Percentiles rank a stretch among this genome's conserved stretches.
Conservation (phyloP, 1,284 basidiomycete genomes). For the Peniophora sp. region DNA sequence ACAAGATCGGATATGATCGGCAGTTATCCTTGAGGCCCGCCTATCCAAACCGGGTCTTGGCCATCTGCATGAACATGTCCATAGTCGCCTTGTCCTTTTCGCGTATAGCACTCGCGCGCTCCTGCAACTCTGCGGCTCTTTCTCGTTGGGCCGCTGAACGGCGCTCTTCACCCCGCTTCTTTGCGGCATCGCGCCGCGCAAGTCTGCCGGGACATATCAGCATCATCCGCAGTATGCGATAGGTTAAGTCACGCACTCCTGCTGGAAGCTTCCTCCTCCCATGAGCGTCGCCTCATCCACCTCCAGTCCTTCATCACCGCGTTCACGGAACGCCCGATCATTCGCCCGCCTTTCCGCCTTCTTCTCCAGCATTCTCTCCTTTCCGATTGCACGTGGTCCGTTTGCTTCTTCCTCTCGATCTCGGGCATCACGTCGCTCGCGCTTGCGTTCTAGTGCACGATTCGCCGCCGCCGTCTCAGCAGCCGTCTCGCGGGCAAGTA, state of each 20-base stretch:
- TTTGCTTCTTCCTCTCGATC: conserved; percentile 66
- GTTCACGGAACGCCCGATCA: conserved; percentile 58
- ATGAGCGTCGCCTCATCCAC: conserved; percentile 60
- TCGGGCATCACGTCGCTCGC: conserved; percentile 56
- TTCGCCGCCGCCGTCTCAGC: conserved; percentile 43
- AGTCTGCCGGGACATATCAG: conserved; percentile 36
- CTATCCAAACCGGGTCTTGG: conserved; percentile 65
- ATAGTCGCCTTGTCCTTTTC: conserved; percentile 76
- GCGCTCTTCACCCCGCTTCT: conserved; percentile 48
- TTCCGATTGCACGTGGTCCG: conserved; percentile 64
- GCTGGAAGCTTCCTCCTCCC: conserved; percentile 68
- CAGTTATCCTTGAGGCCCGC: no score
- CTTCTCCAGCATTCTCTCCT: conserved; percentile 71
- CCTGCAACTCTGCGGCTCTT: conserved; percentile 35
- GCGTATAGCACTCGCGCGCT: conserved; percentile 46
- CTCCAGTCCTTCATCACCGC: conserved; percentile 62
- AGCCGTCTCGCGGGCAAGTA: conserved; percentile 51
- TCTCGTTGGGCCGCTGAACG: conserved; percentile 33
- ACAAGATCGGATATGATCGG: no score
- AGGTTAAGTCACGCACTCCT: conserved; percentile 39
- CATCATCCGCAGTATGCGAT: not conserved
- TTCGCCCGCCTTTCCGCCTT: conserved; percentile 58
- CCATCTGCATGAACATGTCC: conserved; percentile 78
- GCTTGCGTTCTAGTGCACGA: conserved; percentile 48
- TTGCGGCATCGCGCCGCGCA: conserved; percentile 58